Conservation (phyloP, 2,329 filamentous ascomycete species). For the Ceratocystis lukuohia region DNA sequence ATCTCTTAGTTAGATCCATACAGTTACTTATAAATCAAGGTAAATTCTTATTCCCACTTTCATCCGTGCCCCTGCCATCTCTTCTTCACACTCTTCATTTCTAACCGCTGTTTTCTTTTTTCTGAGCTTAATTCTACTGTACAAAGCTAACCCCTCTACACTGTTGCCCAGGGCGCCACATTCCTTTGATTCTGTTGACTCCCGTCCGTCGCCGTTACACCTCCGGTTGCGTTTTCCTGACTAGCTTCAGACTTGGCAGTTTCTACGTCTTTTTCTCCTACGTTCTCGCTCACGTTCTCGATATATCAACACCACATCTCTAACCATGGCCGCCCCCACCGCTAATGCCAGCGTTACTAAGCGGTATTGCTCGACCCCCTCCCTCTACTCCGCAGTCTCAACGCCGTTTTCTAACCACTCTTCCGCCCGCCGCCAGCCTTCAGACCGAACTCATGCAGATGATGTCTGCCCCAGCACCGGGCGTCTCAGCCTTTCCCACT, state of each 20-base stretch:
- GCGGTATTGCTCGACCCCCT: conserved; percentile 40
- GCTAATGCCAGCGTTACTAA: conserved; percentile 45
- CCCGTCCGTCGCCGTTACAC: background rate
- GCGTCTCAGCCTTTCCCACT: conserved; percentile 87
- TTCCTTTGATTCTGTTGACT: background rate
- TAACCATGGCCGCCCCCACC: background rate
- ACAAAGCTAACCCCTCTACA: background rate
- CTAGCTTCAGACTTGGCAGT: background rate
- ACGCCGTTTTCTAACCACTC: conserved; percentile 7
- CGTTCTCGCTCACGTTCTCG: background rate
- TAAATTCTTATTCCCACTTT: background rate
- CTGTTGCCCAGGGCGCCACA: conserved; percentile 1
- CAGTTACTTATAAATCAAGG: background rate
- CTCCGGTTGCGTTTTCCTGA: background rate
- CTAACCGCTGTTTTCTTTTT: background rate
- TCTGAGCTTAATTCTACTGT: background rate
- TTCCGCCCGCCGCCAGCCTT: conserved; percentile 41
- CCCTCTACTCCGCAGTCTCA: conserved; percentile 19
- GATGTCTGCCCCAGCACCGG: conserved; percentile 88
- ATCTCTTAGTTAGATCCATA: background rate
- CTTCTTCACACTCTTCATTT: background rate
- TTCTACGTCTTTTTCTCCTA: background rate
- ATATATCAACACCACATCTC: background rate
- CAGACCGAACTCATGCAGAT: conserved; percentile 97
- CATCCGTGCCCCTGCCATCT: background rate